Percentiles rank a stretch among this genome's conserved stretches.
phyloP scores from a whole-genome alignment of 176 grass and related monocot species.

The Microstegium vimineum region DNA sequence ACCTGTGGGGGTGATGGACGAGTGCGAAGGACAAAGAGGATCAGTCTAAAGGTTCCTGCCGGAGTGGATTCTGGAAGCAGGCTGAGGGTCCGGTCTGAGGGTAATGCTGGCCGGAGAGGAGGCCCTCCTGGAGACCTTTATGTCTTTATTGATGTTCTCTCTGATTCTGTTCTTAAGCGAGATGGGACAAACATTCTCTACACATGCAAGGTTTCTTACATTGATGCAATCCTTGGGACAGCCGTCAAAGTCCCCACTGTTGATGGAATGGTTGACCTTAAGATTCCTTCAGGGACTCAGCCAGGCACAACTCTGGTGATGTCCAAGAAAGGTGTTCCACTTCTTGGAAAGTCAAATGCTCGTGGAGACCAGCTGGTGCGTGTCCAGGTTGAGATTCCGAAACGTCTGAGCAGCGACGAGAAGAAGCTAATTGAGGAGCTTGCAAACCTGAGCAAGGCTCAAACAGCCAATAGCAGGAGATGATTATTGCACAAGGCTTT shows the following conservation, averaged over 20 bases:
- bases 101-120: slow-evolving; percentile 80
- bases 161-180: slow-evolving; percentile 88
- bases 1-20: slow-evolving; percentile 87
- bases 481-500: slow-evolving; percentile 27
- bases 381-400: slow-evolving; percentile 96
- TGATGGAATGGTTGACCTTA: slow-evolving; percentile 81
- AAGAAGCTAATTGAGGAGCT: slow-evolving; percentile 93
- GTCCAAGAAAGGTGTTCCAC: slow-evolving; percentile 92
- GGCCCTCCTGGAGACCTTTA: slow-evolving; percentile 97
- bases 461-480: slow-evolving; percentile 63
- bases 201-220: slow-evolving; percentile 97
- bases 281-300: slow-evolving; percentile 91
- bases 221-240: slow-evolving; percentile 95
- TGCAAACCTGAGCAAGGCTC: slow-evolving; percentile 61
- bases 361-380: slow-evolving; percentile 93
- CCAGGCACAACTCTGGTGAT: slow-evolving; percentile 87
- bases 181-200: slow-evolving; percentile 88
- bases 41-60: slow-evolving; percentile 91
- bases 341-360: slow-evolving; percentile 80
- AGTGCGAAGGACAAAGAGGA: slow-evolving; percentile 86
- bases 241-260: slow-evolving; percentile 93
- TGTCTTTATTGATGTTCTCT: slow-evolving; percentile 90
- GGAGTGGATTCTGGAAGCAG: slow-evolving; percentile 96
- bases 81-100: slow-evolving; percentile 87
- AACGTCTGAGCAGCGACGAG: slow-evolving; percentile 82